A percentile compares a stretch with the other conserved stretches of the same genome.
These are phyloP conservation scores for Trichomonas vaginalis DNA, from an alignment of 208 protist species.

Conservation along the genomic window DNA sequence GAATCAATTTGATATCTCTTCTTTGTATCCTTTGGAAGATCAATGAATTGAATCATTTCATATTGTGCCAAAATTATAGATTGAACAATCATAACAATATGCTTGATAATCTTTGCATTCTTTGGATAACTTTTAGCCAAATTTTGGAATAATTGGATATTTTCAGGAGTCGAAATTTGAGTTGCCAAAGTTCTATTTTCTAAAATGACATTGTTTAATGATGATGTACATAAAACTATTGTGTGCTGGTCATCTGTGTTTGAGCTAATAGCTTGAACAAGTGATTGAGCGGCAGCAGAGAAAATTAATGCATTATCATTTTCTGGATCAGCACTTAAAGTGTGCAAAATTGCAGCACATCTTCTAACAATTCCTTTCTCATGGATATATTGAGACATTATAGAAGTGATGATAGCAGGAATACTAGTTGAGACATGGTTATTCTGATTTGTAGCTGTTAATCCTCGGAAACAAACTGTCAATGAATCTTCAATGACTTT, in stretches of 20 bases:
- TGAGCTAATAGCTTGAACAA: background rate
- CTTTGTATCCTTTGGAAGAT: background rate
- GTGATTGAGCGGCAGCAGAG: background rate
- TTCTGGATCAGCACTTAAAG: background rate
- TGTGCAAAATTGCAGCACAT: background rate
- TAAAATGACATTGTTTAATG: background rate
- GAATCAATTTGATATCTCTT: background rate
- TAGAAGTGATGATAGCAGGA: background rate
- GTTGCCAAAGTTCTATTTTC: background rate
- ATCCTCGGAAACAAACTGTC: background rate
- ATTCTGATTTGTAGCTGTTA: background rate
- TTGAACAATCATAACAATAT: background rate
- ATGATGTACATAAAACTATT: background rate
- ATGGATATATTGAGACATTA: background rate
- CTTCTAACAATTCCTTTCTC: background rate
- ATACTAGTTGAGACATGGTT: background rate
- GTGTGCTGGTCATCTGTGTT: background rate
- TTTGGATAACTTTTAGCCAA: background rate
- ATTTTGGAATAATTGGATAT: background rate
- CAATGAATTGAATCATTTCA: background rate
- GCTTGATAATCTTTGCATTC: background rate
- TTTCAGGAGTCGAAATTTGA: background rate
- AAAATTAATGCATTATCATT: background rate
- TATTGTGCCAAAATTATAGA: background rate
- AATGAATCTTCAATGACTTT: background rate